phyloP scores from a whole-genome alignment of 805 yeast species.

The Yarrowia osloensis region DNA sequence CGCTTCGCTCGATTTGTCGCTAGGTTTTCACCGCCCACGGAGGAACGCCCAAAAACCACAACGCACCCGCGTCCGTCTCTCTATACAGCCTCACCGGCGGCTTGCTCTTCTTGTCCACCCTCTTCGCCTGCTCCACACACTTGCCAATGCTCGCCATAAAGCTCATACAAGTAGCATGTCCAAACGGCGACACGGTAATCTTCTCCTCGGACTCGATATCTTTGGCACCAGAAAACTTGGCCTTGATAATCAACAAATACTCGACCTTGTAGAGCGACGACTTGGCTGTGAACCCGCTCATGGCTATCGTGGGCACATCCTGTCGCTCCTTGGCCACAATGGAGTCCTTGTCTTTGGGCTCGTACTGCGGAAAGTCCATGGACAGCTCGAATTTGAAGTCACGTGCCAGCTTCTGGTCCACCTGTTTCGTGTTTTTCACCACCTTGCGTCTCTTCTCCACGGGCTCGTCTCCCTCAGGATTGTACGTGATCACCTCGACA shows the following conservation, averaged over 20 bases:
- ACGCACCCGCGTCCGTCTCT: conserved; percentile 15
- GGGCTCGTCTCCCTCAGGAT: conserved; percentile 41
- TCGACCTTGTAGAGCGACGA: conserved; percentile 43
- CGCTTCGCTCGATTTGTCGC: not conserved
- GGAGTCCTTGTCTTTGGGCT: conserved; percentile 36
- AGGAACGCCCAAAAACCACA: conserved; percentile 28
- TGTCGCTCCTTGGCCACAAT: conserved; percentile 41
- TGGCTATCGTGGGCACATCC: conserved; percentile 43
- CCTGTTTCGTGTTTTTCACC: conserved; percentile 38
- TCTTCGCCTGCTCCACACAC: conserved; percentile 41
- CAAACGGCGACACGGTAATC: conserved; percentile 45
- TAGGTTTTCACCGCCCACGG: conserved; percentile 20
- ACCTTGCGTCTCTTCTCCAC: conserved; percentile 41
- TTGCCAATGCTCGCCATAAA: conserved; percentile 43
- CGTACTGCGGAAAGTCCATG: conserved; percentile 40
- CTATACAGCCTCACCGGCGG: conserved; percentile 15
- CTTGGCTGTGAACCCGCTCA: conserved; percentile 43
- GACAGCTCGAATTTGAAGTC: conserved; percentile 37
- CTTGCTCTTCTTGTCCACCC: conserved; percentile 18
- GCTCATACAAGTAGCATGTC: conserved; percentile 41
- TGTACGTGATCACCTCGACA: conserved; percentile 43
- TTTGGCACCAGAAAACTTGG: conserved; percentile 44
- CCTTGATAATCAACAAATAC: conserved; percentile 42
- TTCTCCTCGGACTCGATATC: conserved; percentile 44
- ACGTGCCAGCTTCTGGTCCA: conserved; percentile 38